These are phyloP conservation scores for Polyporus tsugae DNA, from an alignment of 1,284 basidiomycete species.

Conservation along the genomic window DNA sequence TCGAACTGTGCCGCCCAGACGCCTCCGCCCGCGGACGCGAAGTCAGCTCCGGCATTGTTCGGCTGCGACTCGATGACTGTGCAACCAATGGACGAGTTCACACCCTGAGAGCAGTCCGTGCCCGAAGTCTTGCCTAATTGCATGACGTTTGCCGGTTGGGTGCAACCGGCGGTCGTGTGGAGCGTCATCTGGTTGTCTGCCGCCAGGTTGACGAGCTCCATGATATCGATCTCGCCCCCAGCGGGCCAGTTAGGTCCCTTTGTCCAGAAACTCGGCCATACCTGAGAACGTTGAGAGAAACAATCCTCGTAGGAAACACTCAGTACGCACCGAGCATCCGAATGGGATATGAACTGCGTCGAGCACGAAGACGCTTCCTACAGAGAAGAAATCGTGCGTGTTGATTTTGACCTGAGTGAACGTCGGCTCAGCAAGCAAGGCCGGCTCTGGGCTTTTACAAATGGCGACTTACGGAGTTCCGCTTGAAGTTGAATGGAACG, in stretches of 20 bases:
- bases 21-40: constrained; percentile 67
- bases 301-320: not conserved
- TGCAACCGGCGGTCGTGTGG: constrained; percentile 51
- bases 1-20: constrained; percentile 73
- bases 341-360: constrained; percentile 56
- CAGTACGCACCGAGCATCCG: constrained; percentile 52
- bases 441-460: constrained; percentile 9
- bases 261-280: constrained; percentile 68
- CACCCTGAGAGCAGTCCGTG: constrained; percentile 53
- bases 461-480: constrained; percentile 57
- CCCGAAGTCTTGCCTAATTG: constrained; percentile 48
- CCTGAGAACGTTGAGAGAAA: constrained; percentile 11
- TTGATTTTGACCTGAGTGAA: constrained; percentile 57
- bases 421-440: not conserved
- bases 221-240: constrained; percentile 66
- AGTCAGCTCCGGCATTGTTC: constrained; percentile 62
- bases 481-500: constrained; percentile 56
- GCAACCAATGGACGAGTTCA: constrained; percentile 55
- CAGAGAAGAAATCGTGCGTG: constrained; percentile 55
- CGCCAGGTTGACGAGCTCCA: constrained; percentile 55
- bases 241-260: constrained; percentile 59
- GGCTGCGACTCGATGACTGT: constrained; percentile 33
- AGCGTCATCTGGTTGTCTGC: constrained; percentile 55
- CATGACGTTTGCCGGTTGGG: constrained; percentile 40
- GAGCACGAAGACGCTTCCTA: constrained; percentile 56